phyloP scores from a whole-genome alignment of 2,329 filamentous ascomycete genomes.

The Nigrograna mackinnonii region DNA sequence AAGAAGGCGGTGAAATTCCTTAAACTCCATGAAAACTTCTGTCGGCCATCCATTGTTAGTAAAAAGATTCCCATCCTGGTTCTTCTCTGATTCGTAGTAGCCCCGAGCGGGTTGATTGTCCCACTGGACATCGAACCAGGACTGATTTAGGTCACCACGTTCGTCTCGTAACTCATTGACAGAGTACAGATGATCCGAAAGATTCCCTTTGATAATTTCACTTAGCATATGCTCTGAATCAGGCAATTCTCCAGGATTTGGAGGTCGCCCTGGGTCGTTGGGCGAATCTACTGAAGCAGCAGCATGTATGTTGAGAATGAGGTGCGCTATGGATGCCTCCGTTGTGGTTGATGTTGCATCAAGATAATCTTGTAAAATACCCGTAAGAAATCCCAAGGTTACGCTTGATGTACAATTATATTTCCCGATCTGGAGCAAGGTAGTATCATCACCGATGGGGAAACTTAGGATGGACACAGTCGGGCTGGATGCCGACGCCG shows the following conservation, averaged over 20 bases:
- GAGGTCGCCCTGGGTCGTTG: conserved; percentile 43
- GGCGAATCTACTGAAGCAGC: conserved; percentile 46
- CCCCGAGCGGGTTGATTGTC: conserved; percentile 51
- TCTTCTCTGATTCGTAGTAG: conserved; percentile 54
- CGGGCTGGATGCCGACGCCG: conserved; percentile 7
- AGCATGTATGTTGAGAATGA: conserved; percentile 64
- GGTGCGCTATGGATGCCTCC: conserved; percentile 55
- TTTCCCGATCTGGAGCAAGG: conserved; percentile 54
- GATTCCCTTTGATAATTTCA: conserved; percentile 49
- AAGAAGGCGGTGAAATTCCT: conserved; percentile 57
- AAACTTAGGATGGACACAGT: conserved; percentile 14
- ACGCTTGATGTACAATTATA: conserved; percentile 58
- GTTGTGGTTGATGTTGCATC: conserved; percentile 57
- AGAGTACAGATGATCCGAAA: conserved; percentile 59
- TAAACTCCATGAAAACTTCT: conserved; percentile 61
- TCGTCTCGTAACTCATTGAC: conserved; percentile 54
- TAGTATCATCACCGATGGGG: conserved; percentile 22
- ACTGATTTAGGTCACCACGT: conserved; percentile 59
- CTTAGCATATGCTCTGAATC: conserved; percentile 48
- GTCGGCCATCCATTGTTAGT: conserved; percentile 67
- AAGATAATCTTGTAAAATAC: conserved; percentile 58
- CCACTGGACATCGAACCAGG: conserved; percentile 55
- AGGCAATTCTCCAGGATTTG: conserved; percentile 51
- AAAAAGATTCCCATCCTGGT: conserved; percentile 37
- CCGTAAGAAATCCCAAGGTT: conserved; percentile 54